Conservation (phyloP, 192 early-diverging fungal genomes). For the Paraglomus occultum region DNA sequence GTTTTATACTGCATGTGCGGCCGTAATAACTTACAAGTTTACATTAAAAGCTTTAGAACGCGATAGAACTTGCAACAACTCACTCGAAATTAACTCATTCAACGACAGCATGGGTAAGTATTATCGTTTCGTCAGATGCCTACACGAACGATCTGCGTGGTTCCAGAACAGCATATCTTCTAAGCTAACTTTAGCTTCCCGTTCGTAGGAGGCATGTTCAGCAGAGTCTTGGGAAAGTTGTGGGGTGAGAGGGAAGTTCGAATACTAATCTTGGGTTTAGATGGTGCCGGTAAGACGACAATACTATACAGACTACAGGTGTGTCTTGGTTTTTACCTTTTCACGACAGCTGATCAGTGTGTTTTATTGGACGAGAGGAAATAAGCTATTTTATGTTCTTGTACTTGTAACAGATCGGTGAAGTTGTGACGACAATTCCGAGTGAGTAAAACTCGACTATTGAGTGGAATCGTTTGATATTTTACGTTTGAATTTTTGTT, state of each 20-base stretch:
- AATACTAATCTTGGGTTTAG: conserved; percentile 94
- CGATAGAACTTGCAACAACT: no score
- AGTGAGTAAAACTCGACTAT: conserved; percentile 53
- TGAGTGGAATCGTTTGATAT: no score
- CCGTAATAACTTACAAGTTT: no score
- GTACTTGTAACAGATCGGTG: conserved; percentile 79
- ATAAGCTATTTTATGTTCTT: conserved; percentile 65
- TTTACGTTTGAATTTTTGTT: no score
- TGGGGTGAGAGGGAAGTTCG: conserved; percentile 96
- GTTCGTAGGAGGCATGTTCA: conserved; percentile 71
- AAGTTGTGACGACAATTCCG: conserved; percentile 96
- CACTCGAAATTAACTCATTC: no score
- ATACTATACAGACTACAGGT: conserved; percentile 94
- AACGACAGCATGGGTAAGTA: no score
- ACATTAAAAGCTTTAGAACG: no score
- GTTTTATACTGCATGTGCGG: no score
- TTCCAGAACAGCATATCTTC: no score
- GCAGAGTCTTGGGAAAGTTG: conserved; percentile 68
- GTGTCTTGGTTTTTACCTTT: conserved; percentile 44
- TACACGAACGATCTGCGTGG: no score
- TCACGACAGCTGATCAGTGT: background rate
- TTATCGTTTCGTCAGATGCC: no score
- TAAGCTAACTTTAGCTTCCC: background rate
- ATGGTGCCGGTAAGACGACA: conserved; percentile 97
- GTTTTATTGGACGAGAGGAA: conserved; percentile 54